A percentile compares a stretch with the other conserved stretches of the same genome.
Conservation (phyloP, 1,284 basidiomycete species). For the Papiliotrema nemorosa region DNA sequence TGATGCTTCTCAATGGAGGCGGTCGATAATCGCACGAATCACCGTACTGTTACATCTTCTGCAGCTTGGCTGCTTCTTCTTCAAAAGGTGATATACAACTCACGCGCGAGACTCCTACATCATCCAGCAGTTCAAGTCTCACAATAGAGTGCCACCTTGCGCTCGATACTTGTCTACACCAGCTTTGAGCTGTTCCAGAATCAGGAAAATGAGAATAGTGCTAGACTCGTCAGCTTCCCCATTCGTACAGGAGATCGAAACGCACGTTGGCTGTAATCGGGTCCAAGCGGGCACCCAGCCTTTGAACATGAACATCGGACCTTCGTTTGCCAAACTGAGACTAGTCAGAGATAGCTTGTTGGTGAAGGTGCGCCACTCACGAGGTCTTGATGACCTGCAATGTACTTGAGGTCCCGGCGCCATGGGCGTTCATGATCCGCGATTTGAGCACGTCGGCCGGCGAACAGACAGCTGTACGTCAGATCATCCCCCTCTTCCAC, state of each 20-base stretch:
- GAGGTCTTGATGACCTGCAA: constrained; percentile 66
- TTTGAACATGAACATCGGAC: constrained; percentile 89
- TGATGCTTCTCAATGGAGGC: no score
- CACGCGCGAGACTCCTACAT: no score
- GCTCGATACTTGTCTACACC: constrained; percentile 40
- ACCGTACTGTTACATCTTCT: no score
- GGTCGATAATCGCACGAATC: no score
- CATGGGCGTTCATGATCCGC: constrained; percentile 81
- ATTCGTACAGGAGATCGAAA: neutral
- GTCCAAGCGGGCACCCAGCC: constrained; percentile 66
- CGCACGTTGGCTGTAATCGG: constrained; percentile 77
- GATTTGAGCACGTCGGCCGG: constrained; percentile 88
- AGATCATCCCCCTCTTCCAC: constrained; percentile 6
- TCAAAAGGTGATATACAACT: no score
- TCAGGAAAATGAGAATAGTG: constrained; percentile 59
- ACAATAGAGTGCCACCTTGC: constrained; percentile 28
- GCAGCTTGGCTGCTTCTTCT: no score
- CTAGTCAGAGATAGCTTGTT: neutral
- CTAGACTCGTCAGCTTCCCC: constrained; percentile 3
- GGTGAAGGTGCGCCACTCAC: constrained; percentile 17
- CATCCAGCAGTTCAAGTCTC: neutral
- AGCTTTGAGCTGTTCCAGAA: constrained; percentile 59
- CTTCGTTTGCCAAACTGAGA: constrained; percentile 62
- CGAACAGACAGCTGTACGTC: constrained; percentile 65
- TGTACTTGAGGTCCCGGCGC: constrained; percentile 71